Base-by-base conservation (phyloP, 2,329 filamentous ascomycete species). In the Fusarium verrucosum region DNA sequence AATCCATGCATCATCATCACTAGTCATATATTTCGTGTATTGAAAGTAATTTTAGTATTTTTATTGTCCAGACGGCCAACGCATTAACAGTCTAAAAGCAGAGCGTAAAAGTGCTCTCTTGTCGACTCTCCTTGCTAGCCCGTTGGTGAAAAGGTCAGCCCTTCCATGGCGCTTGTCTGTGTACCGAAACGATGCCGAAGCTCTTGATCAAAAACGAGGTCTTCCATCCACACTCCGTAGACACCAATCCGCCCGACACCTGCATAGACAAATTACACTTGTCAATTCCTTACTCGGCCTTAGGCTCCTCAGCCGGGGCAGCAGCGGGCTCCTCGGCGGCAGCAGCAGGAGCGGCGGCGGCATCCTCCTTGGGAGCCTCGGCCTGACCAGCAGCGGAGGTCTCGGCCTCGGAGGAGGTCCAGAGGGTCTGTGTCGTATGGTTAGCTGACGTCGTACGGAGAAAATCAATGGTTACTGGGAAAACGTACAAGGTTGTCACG, bases 391-490 rank as follows among this genome's bases (percentile, higher is more conserved):
- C 78, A 60, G 85, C 84, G 71, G 90, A 82, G 74, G 92, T 87
- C 86, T 98, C 95, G 68, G 94, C 92, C 88, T 98, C 95, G 72
- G 94, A 98, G 62, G 94, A 98, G 76, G 95, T 98, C 95, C 95
- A 98, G 81, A 98, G 93, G 71, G 95, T 98, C 94, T 97, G 72
- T 41, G 16, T 49, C 35, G 6, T 30, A 5, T 16, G 30, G 68
- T 80, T 71, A 81, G 79, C 46, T 50, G 45, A 36, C 5, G 28
- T 25, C 25, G n/a, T 11, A 37, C 13, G 20, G 9, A 20, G 11
- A 16, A 20, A n/a, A 26, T 1, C 22, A 5, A 7, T 13, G 5
- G 11, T 11, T 10, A 8, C 3, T 17, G n/a, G 11, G 4, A 10
- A 50, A 26, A 79, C 87, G 71, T 85, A 96, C 92, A 79, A 97